These are phyloP conservation scores for Nakazawaea molendinolei DNA, from an alignment of 805 yeast species.

Conservation along the genomic window DNA sequence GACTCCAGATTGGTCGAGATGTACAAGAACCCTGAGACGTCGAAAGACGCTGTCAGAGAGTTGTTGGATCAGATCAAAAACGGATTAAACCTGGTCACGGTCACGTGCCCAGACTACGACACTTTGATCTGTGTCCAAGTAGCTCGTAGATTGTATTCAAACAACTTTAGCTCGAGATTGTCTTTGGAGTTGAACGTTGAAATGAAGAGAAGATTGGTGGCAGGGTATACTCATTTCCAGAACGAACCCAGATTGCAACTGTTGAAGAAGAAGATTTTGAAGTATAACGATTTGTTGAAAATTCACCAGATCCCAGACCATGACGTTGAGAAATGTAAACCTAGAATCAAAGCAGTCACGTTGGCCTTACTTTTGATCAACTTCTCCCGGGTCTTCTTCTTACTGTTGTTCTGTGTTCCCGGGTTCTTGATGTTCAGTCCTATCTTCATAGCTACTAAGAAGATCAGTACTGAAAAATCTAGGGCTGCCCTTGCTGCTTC, in stretches of 20 bases:
- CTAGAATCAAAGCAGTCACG: slow-evolving; percentile 17
- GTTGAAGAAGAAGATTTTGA: slow-evolving; percentile 55
- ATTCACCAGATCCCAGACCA: slow-evolving; percentile 50
- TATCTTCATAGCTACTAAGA: slow-evolving; percentile 72
- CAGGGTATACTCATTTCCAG: slow-evolving; percentile 71
- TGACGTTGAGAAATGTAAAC: slow-evolving; percentile 40
- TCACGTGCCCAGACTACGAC: slow-evolving; percentile 83
- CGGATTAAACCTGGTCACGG: slow-evolving; percentile 79
- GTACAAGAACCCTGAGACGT: slow-evolving; percentile 53
- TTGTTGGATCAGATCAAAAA: slow-evolving; percentile 64
- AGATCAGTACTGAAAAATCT: slow-evolving; percentile 68
- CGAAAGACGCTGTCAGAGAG: slow-evolving; percentile 67
- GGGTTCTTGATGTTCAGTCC: slow-evolving; percentile 88
- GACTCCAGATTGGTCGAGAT: slow-evolving; percentile 51
- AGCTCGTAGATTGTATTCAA: slow-evolving; percentile 81
- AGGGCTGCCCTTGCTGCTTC: slow-evolving; percentile 76
- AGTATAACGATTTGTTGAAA: slow-evolving; percentile 56
- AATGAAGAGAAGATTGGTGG: slow-evolving; percentile 79
- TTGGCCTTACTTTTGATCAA: slow-evolving; percentile 20
- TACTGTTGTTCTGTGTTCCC: slow-evolving; percentile 68
- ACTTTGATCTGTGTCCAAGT: slow-evolving; percentile 87
- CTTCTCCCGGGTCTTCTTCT: slow-evolving; percentile 41
- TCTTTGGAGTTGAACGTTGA: slow-evolving; percentile 84
- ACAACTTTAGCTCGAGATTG: slow-evolving; percentile 60
- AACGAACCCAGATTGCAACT: slow-evolving; percentile 61